Evolutionary conservation across 2,329 filamentous ascomycete genomes (phyloP).

Genomic region (Aspergillus luchuensis): DNA sequence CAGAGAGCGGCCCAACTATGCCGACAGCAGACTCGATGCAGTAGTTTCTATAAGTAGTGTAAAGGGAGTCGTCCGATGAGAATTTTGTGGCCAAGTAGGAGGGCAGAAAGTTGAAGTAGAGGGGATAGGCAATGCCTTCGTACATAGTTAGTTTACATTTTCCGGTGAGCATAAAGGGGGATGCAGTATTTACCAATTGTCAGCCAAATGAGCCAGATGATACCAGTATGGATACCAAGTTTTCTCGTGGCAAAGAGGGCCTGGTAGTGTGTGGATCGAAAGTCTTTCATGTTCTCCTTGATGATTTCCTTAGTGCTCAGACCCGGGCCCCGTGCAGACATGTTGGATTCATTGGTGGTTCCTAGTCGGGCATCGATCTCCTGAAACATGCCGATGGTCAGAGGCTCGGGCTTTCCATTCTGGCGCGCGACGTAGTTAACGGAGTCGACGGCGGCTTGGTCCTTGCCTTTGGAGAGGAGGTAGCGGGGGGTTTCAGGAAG

Average conservation of each 20-base stretch:
- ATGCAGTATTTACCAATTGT: constrained; percentile 34
- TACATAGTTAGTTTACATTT: neutral
- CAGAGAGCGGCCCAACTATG: constrained; percentile 45
- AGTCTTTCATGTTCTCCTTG: constrained; percentile 34
- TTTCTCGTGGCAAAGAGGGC: constrained; percentile 31
- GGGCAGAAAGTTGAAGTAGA: constrained; percentile 52
- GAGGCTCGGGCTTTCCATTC: constrained; percentile 29
- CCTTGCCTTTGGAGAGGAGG: constrained; percentile 34
- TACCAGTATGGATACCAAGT: constrained; percentile 32
- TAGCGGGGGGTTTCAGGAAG: constrained; percentile 35
- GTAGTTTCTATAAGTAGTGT: constrained; percentile 30
- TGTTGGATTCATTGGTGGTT: neutral
- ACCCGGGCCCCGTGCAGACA: neutral
- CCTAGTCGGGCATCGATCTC: constrained; percentile 31
- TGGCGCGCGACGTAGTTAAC: constrained; percentile 44
- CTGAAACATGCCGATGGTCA: constrained; percentile 35
- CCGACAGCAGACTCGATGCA: constrained; percentile 41
- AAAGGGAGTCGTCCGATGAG: constrained; percentile 26
- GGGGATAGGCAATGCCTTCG: constrained; percentile 49
- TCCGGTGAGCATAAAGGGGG: fast-evolving
- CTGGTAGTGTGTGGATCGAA: constrained; percentile 29
- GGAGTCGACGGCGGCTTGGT: constrained; percentile 52
- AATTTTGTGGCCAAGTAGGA: constrained; percentile 48
- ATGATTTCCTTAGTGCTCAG: constrained; percentile 30
- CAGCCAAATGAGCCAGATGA: constrained; percentile 49